phyloP scores from a whole-genome alignment of 345 rosid genomes.

The Hevea brasiliensis region DNA sequence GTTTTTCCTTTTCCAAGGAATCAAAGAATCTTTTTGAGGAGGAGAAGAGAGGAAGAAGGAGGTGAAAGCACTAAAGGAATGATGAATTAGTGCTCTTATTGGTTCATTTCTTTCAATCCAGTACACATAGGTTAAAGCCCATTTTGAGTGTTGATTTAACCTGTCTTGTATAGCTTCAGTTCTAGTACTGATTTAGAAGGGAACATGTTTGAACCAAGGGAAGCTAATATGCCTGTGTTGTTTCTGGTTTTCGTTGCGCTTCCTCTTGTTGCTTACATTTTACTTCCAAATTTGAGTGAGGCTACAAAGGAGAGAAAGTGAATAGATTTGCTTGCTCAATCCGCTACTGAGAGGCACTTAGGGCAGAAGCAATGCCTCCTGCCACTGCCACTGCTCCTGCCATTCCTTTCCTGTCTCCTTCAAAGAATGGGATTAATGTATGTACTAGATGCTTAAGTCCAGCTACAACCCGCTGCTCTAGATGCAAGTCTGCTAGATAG shows the following conservation, averaged over 20 bases:
- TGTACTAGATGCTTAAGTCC: slow-evolving; percentile 75
- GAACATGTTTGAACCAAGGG: slow-evolving; percentile 97
- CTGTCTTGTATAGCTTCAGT: slow-evolving; percentile 32
- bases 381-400: slow-evolving; percentile 30
- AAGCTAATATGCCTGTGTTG: slow-evolving; percentile 69
- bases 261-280: slow-evolving; percentile 68
- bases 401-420: slow-evolving; percentile 40
- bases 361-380: slow-evolving; percentile 52
- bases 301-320: slow-evolving; percentile 58
- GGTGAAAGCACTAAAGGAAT: too few relatives aligned
- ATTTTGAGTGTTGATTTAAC: slow-evolving; percentile 20
- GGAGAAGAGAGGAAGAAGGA: too few relatives aligned
- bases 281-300: slow-evolving; percentile 88
- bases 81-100: too few relatives aligned
- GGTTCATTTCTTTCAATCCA: too few relatives aligned
- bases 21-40: too few relatives aligned
- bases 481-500: slow-evolving; percentile 82
- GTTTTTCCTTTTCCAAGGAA: too few relatives aligned
- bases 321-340: slow-evolving; percentile 59
- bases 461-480: slow-evolving; percentile 81
- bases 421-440: slow-evolving; percentile 47
- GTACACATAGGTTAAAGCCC: too few relatives aligned
- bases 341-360: slow-evolving; percentile 77
- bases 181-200: slow-evolving; percentile 24
- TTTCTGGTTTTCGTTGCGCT: slow-evolving; percentile 80